Evolutionary conservation across 2,329 filamentous ascomycete species (phyloP), one percentile per base, ranked within the genome.

Genomic region (Aaosphaeria pasadenensis): DNA sequence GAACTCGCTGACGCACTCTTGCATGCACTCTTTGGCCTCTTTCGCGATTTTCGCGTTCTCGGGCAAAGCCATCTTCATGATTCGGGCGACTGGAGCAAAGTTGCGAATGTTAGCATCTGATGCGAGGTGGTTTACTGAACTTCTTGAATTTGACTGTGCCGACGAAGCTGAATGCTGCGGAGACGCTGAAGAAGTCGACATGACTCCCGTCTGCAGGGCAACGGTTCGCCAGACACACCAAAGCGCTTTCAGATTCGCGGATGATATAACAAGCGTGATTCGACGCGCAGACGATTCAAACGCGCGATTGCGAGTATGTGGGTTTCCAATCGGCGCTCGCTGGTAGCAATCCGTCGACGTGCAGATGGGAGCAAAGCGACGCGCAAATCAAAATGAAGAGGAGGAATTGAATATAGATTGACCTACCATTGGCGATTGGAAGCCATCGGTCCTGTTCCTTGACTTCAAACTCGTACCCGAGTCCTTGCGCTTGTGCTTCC

Each of bases 381-480:
- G 64, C 59, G 59, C 70, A 71, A 71, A 71, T 70, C 67, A 70
- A 56, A 52, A 54, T 51, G 48, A 53, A 50, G 52, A 47, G 61
- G 61, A 61, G 60, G 51, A 54, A 54, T 51, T 53, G 50, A 60
- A 59, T 52, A 50, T 51, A 55, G 50, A 58, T 53, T 54, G 75
- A 94, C 94, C 83, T 83, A 99, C 94, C 94, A 91, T 99, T 99
- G 78, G 94, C 94, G 83, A 99, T 99, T 72, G 94, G 94, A 73
- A 99, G 84, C 94, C 94, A 99, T 81, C 94, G 82, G 77, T 99
- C 94, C 77, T 99, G 94, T 77, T 99, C 94, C 82, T 97, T 97
- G 75, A 97, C 92, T 77, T 97, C 92, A 73, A 96, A 96, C 78
- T 97, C 92, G 75, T 90, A 90, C 74, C 79, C 85, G 75, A 87